Evolutionary conservation across 73 alveolate genomes (phyloP), one percentile per base, ranked within the genome.

Genomic region (Effrenium voratum): DNA sequence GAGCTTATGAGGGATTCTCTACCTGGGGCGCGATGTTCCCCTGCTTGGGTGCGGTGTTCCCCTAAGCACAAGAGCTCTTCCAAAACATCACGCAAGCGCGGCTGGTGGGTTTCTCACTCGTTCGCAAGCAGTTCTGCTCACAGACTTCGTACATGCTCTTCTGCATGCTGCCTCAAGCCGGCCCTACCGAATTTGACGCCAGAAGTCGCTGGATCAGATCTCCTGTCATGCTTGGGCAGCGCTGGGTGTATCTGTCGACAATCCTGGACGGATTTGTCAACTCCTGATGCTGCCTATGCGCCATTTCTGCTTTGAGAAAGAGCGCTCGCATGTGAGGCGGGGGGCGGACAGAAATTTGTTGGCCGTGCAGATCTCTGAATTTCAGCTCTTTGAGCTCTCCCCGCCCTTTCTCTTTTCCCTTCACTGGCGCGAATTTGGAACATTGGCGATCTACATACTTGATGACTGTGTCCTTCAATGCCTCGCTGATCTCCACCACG

Each of bases 271-370:
- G 73, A 60, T 60, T 60, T 60, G 73, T 60, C 73, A 60, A 60
- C 73, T 60, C 73, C 73, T 60, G 38, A 60, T 60, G 73, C 73
- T 60, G 73, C 73, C 73, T 60, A 36, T 60, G 73, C 73, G 73
- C 73, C 73, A 60, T 60, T 60, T 60, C 73, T 60, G 73, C 73
- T 60, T 60, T 60, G 73, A 60, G 73, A 60, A 60, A 60, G 73
- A 60, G 73, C 73, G 73, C 73, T 36, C 73, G 73, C 73, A 60
- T 60, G 73, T 60, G 73, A 60, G 73, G 73, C 73, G 73, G 73
- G 73, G 73, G 73, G 73, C 73, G 73, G 73, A 60, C 73, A 60
- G 73, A 60, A 60, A 60, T 60, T 60, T 60, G 38, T 60, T 60
- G 15, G 73, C 73, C 34, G 73, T 60, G 36, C 73, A 60, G 73